phyloP scores from a whole-genome alignment of 768 basidiomycete species.

The Russula compacta region DNA sequence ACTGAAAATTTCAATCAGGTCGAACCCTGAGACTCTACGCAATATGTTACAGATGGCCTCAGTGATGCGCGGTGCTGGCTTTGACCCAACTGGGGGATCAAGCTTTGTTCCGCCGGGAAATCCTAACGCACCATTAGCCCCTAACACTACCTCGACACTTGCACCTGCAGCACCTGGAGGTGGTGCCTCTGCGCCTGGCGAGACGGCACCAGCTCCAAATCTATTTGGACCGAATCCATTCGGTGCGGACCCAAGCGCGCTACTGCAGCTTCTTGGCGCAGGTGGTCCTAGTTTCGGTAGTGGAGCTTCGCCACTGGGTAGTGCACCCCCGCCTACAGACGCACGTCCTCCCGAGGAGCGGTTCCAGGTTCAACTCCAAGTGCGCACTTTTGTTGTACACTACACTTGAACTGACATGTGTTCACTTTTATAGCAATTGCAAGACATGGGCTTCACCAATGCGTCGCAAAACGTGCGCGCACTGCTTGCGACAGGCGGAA shows the following conservation, averaged over 20 bases:
- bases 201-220: conserved; percentile 19
- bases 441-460: conserved; percentile 92
- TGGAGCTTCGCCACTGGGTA: conserved; percentile 22
- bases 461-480: conserved; percentile 87
- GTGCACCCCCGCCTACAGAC: conserved; percentile 48
- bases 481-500: conserved; percentile 84
- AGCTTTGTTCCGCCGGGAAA: conserved; percentile 55
- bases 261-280: conserved; percentile 32
- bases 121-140: conserved; percentile 31
- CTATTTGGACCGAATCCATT: conserved; percentile 2
- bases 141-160: conserved; percentile 17
- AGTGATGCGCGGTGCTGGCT: conserved; percentile 38
- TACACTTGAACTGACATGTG: background rate
- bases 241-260: conserved; percentile 34
- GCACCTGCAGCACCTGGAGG: conserved; percentile 17
- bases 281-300: conserved; percentile 15
- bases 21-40: conserved; percentile 71
- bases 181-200: conserved; percentile 22
- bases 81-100: conserved; percentile 21
- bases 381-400: conserved; percentile 25
- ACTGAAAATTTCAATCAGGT: conserved; percentile 29
- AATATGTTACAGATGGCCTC: conserved; percentile 69
- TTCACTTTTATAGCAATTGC: conserved; percentile 55
- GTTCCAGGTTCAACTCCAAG: conserved; percentile 82
- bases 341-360: conserved; percentile 80